Base-by-base conservation (phyloP, 805 yeast genomes). In the Peterozyma toletana region DNA sequence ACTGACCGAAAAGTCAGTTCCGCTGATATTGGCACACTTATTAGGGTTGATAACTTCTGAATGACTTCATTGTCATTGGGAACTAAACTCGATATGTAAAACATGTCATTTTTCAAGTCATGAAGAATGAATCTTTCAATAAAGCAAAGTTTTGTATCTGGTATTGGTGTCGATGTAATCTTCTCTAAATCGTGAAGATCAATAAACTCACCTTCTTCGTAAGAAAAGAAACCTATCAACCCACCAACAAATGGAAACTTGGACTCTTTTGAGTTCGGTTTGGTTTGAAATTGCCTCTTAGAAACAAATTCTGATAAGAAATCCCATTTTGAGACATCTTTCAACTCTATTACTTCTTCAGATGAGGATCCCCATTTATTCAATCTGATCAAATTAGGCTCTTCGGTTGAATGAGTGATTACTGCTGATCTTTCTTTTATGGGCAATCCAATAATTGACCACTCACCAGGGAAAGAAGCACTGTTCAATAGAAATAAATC, bases 231-330 rank as follows among this genome's bases (percentile, higher is more conserved):
- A 4, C 99, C 99, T 43, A 90, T 67, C 30, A 86, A 70, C 0
- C 99, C 99, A n/a, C 99, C 98, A 45, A 79, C 66, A 54, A 93
- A 93, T 1, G 96, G 96, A 15, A 87, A 64, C 0, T 65, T 62
- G 7, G 66, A 40, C 14, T 54, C 48, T n/a, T 73, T 53, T 0
- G 51, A 39, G 0, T 48, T 51, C 43, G 71, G 58, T 0, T 34
- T 35, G 2, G 61, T 54, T 2, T 67, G 54, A 38, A 64, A 61
- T 35, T 63, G 59, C 43, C 54, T 53, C 6, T 54, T 44, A 9
- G 62, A 52, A 79, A 85, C 78, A 39, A 60, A 69, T 1, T 57
- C 43, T 0, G 84, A 75, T 11, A 83, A 49, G 47, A 56, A 73
- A 3, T 64, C 53, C 86, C 88, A 85, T 13, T 79, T 57, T n/a